Conservation (phyloP, 805 yeast species). For the Ogataea parapolymorpha region DNA sequence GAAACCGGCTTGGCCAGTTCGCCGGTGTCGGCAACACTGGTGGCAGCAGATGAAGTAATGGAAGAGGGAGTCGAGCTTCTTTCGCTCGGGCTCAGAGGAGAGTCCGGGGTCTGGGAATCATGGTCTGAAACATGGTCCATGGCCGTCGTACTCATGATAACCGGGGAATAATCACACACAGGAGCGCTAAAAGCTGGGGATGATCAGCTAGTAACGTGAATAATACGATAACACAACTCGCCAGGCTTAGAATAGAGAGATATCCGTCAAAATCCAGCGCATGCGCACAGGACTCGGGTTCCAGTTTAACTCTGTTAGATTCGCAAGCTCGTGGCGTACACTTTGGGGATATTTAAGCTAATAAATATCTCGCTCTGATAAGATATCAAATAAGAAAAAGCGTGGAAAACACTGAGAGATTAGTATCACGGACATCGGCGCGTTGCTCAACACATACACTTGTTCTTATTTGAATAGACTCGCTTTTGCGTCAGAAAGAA, state of each 20-base stretch:
- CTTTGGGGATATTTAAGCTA: constrained; percentile 24
- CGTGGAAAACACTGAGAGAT: constrained; percentile 1
- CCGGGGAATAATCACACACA: constrained; percentile 22
- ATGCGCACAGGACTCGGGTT: constrained; percentile 23
- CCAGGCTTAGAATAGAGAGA: constrained; percentile 32
- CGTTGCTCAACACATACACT: constrained; percentile 7
- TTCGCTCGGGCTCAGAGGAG: constrained; percentile 31
- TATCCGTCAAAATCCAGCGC: constrained; percentile 34
- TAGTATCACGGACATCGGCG: constrained; percentile 1
- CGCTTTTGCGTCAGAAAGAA: constrained; percentile 5
- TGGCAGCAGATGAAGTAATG: constrained; percentile 33
- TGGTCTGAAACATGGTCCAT: constrained; percentile 10
- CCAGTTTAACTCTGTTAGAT: constrained; percentile 27
- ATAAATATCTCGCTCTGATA: constrained; percentile 22
- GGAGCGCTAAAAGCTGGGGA: constrained; percentile 21
- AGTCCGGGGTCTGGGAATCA: constrained; percentile 24
- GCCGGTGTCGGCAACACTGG: constrained; percentile 25
- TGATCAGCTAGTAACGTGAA: constrained; percentile 22
- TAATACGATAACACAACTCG: constrained; percentile 20
- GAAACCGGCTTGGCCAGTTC: constrained; percentile 18
- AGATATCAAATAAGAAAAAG: constrained; percentile 15
- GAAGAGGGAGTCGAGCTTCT: constrained; percentile 43
- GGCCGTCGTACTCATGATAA: constrained; percentile 12
- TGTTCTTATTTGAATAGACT: constrained; percentile 9
- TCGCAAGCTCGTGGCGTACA: constrained; percentile 22